These are phyloP conservation scores for Zygosaccharomyces rouxii DNA, from an alignment of 805 yeast genomes.

Conservation along the genomic window DNA sequence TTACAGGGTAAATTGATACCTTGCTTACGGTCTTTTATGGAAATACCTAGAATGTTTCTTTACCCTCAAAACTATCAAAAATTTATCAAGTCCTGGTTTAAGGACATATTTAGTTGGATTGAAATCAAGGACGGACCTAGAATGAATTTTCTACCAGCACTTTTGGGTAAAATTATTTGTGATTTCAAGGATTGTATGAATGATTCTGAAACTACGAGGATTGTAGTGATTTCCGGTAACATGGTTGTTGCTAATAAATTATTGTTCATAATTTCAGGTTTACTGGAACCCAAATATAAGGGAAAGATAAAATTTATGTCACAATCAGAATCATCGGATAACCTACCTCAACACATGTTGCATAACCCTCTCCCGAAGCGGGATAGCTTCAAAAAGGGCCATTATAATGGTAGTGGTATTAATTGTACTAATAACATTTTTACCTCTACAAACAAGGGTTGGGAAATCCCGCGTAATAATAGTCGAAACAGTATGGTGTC, in stretches of 20 bases:
- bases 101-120: conserved; percentile 39
- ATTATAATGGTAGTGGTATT: conserved; percentile 16
- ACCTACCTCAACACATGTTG: background rate
- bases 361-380: background rate
- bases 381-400: conserved; percentile 4
- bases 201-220: conserved; percentile 39
- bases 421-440: conserved; percentile 27
- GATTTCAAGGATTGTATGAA: conserved; percentile 22
- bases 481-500: conserved; percentile 30
- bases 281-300: conserved; percentile 39
- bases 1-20: conserved; percentile 33
- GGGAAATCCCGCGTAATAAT: conserved; percentile 40
- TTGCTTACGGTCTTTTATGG: conserved; percentile 29
- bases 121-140: conserved; percentile 42
- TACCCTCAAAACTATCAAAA: conserved; percentile 31
- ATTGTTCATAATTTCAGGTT: conserved; percentile 48
- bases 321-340: conserved; percentile 1
- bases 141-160: conserved; percentile 26
- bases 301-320: conserved; percentile 19
- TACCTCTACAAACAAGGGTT: conserved; percentile 31
- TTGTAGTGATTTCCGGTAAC: conserved; percentile 56
- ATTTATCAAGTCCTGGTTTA: conserved; percentile 38
- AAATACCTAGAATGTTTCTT: conserved; percentile 37
- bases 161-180: conserved; percentile 28
- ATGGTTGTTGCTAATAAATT: conserved; percentile 57